Evolutionary conservation across 805 yeast genomes (phyloP), one percentile per base, ranked within the genome.

Genomic region (Myxozyma mucilagina): DNA sequence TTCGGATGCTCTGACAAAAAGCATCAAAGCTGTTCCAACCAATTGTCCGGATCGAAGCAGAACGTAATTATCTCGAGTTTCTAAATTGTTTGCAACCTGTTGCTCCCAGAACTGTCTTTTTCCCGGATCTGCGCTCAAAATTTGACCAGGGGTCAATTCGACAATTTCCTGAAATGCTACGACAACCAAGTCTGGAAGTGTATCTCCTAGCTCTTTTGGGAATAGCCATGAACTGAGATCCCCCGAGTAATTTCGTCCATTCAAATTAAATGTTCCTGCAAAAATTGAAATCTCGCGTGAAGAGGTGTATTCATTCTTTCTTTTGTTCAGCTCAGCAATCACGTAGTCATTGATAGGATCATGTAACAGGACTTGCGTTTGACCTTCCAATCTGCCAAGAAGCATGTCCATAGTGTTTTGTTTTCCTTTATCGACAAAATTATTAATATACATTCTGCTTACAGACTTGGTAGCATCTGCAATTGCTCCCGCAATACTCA

Each of bases 391-490:
- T 63, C 90, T 82, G 1, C 99, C 99, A 38, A 94, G 79, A 47
- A 93, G 75, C 4, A 89, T 79, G 72, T 93, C 99, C 63, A 92
- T 92, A 1, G 91, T 88, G n/a, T 84, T 83, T 72, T 94, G 99
- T 64, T 91, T 89, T 47, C 85, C 86, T 68, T 89, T 89, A 75
- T 94, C 99, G 69, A 90, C 92, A 75, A 94, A 94, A 65, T 96
- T 93, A 75, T 94, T 94, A 72, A 94, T 93, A 73, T 94, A 94
- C 84, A 94, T 85, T 74, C 99, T 81, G 45, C 96, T 87, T 8
- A 94, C 97, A 0, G 97, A 90, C 74, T 94, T 94, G 0, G 98
- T 91, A 3, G 96, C 97, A 75, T 94, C 99, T 0, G 97, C 88
- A n/a, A 94, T 75, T 0, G 97, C 97, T 39, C 98, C 97, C 0